A percentile compares a stretch with the other conserved stretches of the same genome.
These are phyloP conservation scores for Cercospora sesami DNA, from an alignment of 2,329 filamentous ascomycete genomes.

Conservation along the genomic window DNA sequence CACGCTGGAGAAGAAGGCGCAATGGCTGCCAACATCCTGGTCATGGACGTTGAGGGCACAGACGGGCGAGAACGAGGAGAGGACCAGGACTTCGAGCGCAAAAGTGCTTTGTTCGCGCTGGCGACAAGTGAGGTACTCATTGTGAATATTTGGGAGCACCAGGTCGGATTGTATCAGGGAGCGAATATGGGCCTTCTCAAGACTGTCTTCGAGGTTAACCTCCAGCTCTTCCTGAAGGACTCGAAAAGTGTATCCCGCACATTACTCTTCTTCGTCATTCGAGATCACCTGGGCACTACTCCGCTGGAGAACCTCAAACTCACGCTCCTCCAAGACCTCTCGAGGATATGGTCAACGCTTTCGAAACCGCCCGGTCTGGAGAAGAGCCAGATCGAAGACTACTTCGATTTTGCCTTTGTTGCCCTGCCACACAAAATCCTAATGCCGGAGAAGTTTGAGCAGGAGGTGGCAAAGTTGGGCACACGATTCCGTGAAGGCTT, in stretches of 20 bases:
- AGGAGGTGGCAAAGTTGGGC: slow-evolving; percentile 77
- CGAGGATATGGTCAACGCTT: slow-evolving; percentile 87
- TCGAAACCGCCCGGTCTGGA: slow-evolving; percentile 90
- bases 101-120: slow-evolving; percentile 94
- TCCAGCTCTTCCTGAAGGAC: slow-evolving; percentile 95
- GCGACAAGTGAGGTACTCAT: slow-evolving; percentile 97
- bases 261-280: slow-evolving; percentile 96
- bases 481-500: slow-evolving; percentile 80
- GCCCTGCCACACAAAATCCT: slow-evolving; percentile 95
- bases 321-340: slow-evolving; percentile 85
- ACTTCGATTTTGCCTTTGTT: slow-evolving; percentile 97
- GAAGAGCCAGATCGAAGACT: slow-evolving; percentile 86
- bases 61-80: slow-evolving; percentile 95
- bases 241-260: slow-evolving; percentile 88
- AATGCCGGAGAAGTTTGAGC: slow-evolving; percentile 84
- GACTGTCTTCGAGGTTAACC: slow-evolving; percentile 97
- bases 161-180: slow-evolving; percentile 95
- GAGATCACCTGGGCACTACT: slow-evolving; percentile 90
- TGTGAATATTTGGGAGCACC: slow-evolving; percentile 99
- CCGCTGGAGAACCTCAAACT: slow-evolving; percentile 86
- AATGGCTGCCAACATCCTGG: slow-evolving; percentile 97
- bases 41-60: slow-evolving; percentile 99
- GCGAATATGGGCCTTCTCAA: slow-evolving; percentile 98
- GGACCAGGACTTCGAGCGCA: slow-evolving; percentile 98
- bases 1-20: slow-evolving; percentile 46